Evolutionary conservation across 164 flowering plant species (phyloP).

Genomic region (Tetrastigma voinierianum): DNA sequence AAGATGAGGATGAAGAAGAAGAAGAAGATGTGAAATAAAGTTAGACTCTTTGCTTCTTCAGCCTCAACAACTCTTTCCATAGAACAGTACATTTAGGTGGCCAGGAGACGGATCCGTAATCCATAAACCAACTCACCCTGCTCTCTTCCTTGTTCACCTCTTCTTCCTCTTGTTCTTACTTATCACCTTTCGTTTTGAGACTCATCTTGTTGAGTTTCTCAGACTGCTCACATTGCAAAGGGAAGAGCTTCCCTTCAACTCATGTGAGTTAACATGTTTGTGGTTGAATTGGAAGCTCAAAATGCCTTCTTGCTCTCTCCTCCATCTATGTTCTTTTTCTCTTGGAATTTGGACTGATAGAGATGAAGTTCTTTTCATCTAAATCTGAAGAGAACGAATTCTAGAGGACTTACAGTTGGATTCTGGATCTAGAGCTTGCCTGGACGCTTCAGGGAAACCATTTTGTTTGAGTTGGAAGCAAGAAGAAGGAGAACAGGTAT

Average conservation of each 20-base stretch:
- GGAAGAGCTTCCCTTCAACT: conserved; percentile 80
- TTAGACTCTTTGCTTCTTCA: conserved; percentile 63
- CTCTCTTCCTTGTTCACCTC: conserved; percentile 25
- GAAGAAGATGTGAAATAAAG: conserved; percentile 62
- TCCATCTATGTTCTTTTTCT: conserved; percentile 14
- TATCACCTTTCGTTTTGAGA: conserved; percentile 32
- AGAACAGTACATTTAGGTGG: conserved; percentile 93
- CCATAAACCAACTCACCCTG: conserved; percentile 64
- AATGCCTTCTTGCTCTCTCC: conserved; percentile 27
- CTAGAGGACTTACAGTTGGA: conserved; percentile 55
- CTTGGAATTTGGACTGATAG: conserved; percentile 38
- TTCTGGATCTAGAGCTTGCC: conserved; percentile 27
- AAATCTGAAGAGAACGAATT: conserved; percentile 78
- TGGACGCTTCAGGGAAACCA: conserved; percentile 46
- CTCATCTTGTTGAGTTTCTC: conserved; percentile 50
- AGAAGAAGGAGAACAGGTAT: conserved; percentile 4
- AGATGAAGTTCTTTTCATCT: conserved; percentile 57
- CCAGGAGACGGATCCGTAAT: conserved; percentile 94
- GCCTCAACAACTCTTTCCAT: conserved; percentile 85
- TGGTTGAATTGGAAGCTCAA: conserved; percentile 57
- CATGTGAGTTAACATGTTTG: conserved; percentile 66
- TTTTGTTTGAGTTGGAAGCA: conserved; percentile 9
- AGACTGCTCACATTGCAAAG: conserved; percentile 56
- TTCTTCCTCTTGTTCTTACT: conserved; percentile 12
- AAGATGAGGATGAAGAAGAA: conserved; percentile 63